phyloP scores from a whole-genome alignment of 306 rosid species.

The Cyclanthera cordifolia region DNA sequence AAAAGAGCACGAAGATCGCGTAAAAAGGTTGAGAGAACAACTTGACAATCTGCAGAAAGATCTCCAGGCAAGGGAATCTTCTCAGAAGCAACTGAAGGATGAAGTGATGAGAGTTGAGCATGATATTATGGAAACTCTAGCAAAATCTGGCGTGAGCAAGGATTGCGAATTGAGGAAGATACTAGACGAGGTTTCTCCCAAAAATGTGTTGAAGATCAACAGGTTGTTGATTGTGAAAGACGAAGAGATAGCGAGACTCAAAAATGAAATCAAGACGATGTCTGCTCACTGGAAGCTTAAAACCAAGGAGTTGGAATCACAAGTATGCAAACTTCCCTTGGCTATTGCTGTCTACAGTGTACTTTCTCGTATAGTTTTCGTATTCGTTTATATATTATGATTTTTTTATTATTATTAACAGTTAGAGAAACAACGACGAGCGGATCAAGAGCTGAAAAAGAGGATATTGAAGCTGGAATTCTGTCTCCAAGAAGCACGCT shows the following conservation, averaged over 20 bases:
- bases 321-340: conserved; percentile 32
- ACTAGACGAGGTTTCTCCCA: conserved; percentile 75
- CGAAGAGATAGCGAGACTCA: conserved; percentile 57
- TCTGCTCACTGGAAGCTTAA: conserved; percentile 80
- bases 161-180: conserved; percentile 62
- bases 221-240: conserved; percentile 60
- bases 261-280: conserved; percentile 72
- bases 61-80: conserved; percentile 71
- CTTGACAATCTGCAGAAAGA: conserved; percentile 70
- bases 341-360: not conserved
- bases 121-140: conserved; percentile 69
- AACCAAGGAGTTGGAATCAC: conserved; percentile 89
- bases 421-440: conserved; percentile 90
- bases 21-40: conserved; percentile 64
- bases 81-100: conserved; percentile 82
- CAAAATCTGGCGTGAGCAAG: conserved; percentile 50
- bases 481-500: conserved; percentile 86
- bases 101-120: conserved; percentile 70
- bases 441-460: conserved; percentile 90
- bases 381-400: conserved; percentile 12
- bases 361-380: conserved; percentile 2
- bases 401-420: conserved; percentile 35
- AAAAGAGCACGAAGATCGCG: conserved; percentile 67
- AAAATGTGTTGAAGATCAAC: conserved; percentile 65
- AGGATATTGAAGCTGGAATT: conserved; percentile 82